Conservation (phyloP, 2,329 filamentous ascomycete genomes). For the Camillea tinctor region DNA sequence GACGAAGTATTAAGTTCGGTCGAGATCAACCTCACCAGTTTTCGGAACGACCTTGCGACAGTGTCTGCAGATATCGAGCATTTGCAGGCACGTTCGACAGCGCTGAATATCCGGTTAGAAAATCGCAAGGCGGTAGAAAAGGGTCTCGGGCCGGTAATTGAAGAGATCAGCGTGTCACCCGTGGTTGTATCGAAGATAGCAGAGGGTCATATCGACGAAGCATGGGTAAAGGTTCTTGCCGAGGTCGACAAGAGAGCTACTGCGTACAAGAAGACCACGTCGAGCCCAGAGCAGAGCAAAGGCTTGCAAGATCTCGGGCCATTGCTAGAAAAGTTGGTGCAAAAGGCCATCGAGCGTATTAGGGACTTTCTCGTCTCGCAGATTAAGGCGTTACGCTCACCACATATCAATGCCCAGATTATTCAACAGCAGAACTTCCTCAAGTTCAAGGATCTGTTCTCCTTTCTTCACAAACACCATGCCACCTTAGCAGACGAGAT, state of each 20-base stretch:
- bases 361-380: slow-evolving; percentile 92
- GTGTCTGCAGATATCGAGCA: slow-evolving; percentile 96
- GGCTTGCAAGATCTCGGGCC: slow-evolving; percentile 82
- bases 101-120: slow-evolving; percentile 79
- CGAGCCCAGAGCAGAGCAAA: slow-evolving; percentile 63
- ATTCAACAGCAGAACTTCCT: slow-evolving; percentile 93
- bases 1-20: slow-evolving; percentile 93
- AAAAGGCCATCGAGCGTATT: slow-evolving; percentile 92
- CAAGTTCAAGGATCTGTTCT: slow-evolving; percentile 82
- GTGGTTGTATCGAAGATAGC: slow-evolving; percentile 79
- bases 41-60: slow-evolving; percentile 86
- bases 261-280: slow-evolving; percentile 66
- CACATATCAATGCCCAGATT: slow-evolving; percentile 95
- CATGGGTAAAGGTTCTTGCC: slow-evolving; percentile 76
- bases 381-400: slow-evolving; percentile 89
- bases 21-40: slow-evolving; percentile 86
- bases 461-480: slow-evolving; percentile 81
- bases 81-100: slow-evolving; percentile 80
- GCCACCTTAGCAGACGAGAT: slow-evolving; percentile 85
- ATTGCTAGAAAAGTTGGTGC: slow-evolving; percentile 77
- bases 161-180: slow-evolving; percentile 87
- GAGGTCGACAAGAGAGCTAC: slow-evolving; percentile 76
- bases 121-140: slow-evolving; percentile 90
- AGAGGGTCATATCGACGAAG: slow-evolving; percentile 85
- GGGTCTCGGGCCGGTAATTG: slow-evolving; percentile 80